These are phyloP conservation scores for Diplodia corticola DNA, from an alignment of 2,329 filamentous ascomycete genomes.

Conservation along the genomic window DNA sequence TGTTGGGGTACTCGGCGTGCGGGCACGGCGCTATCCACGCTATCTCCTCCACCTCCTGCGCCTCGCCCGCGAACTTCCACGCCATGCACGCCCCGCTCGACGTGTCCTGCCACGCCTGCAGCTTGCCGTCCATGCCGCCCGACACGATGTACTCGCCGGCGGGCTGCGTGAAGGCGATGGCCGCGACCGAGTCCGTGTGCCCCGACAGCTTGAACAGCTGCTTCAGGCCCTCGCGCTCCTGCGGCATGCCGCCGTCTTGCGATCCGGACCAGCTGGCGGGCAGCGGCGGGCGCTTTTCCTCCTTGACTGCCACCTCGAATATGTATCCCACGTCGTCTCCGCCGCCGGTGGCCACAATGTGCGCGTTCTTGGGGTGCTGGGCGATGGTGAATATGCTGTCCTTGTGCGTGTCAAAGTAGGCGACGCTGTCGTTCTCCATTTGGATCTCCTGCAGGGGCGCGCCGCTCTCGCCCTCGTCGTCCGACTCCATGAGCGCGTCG, in stretches of 20 bases:
- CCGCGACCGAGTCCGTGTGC: conserved; percentile 88
- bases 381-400: conserved; percentile 95
- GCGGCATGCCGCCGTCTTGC: conserved; percentile 44
- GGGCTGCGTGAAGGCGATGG: conserved; percentile 80
- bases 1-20: conserved; percentile 69
- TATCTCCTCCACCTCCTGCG: conserved; percentile 90
- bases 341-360: conserved; percentile 84
- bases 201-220: conserved; percentile 77
- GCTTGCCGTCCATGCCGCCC: conserved; percentile 80
- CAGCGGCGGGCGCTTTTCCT: conserved; percentile 53
- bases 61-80: conserved; percentile 71
- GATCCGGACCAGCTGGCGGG: conserved; percentile 69
- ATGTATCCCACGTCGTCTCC: conserved; percentile 85
- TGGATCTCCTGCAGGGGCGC: conserved; percentile 66
- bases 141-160: conserved; percentile 82
- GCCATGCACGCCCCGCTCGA: conserved; percentile 39
- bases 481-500: conserved; percentile 76
- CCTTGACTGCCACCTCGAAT: conserved; percentile 63
- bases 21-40: conserved; percentile 86
- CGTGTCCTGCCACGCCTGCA: conserved; percentile 67
- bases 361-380: conserved; percentile 77
- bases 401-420: conserved; percentile 86
- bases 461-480: conserved; percentile 54
- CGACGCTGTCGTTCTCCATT: conserved; percentile 87
- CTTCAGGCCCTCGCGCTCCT: conserved; percentile 59